Evolutionary conservation across 73 alveolate genomes (phyloP).

Genomic region (Breviolum minutum): DNA sequence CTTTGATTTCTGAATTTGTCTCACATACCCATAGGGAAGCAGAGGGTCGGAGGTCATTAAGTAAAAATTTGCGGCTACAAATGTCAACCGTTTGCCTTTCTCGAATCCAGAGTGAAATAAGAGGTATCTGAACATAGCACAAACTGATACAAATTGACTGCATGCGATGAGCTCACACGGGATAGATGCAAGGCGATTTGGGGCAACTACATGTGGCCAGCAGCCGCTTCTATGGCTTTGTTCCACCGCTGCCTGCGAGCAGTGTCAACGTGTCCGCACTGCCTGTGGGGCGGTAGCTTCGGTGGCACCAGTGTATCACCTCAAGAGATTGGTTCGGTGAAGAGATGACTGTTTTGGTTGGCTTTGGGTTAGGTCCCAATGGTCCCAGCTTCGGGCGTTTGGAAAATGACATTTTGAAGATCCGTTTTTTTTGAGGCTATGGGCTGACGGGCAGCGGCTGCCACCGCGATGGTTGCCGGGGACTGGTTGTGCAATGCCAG

Average conservation of each 20-base stretch:
- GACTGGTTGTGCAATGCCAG: slow-evolving; percentile 86
- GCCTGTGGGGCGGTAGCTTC: slow-evolving; percentile 23
- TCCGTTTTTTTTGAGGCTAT: neutral
- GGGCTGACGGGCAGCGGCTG: slow-evolving; percentile 13
- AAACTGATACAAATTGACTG: no score
- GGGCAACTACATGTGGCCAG: slow-evolving; percentile 85
- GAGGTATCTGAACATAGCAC: no score
- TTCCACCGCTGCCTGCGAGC: neutral
- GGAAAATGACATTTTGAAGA: neutral
- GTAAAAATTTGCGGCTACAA: no score
- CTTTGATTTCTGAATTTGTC: no score
- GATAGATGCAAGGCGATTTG: slow-evolving; percentile 2
- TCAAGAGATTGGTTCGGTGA: neutral
- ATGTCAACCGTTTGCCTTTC: no score
- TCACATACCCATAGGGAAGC: no score
- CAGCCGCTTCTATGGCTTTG: slow-evolving; percentile 59
- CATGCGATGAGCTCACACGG: no score
- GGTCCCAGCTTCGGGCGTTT: slow-evolving; percentile 2
- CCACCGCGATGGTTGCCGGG: slow-evolving; percentile 87
- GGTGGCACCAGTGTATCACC: neutral
- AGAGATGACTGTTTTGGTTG: neutral
- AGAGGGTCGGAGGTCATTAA: no score
- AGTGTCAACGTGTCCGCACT: neutral
- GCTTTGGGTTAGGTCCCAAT: neutral
- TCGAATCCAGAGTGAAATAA: no score